Evolutionary conservation across 2,329 filamentous ascomycete genomes (phyloP).

Genomic region (Gremmenia infestans): DNA sequence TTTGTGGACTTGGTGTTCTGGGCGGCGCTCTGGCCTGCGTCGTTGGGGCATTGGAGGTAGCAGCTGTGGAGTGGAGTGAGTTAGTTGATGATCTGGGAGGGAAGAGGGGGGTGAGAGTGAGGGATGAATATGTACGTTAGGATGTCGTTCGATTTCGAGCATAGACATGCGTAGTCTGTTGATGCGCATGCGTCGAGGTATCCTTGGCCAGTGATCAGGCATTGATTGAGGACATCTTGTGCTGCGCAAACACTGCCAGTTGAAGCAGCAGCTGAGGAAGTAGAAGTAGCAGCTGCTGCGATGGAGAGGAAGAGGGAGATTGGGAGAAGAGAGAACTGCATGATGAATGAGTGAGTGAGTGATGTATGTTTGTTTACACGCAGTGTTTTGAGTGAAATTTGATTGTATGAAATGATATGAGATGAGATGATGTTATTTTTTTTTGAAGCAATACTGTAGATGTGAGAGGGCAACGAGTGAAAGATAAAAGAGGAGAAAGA

Average conservation of each 20-base stretch:
- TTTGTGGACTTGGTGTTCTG: slow-evolving; percentile 19
- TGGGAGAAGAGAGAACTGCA: slow-evolving; percentile 19
- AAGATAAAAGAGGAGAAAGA: background rate
- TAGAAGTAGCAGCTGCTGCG: slow-evolving; percentile 24
- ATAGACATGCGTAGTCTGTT: slow-evolving; percentile 46
- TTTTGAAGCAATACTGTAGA: background rate
- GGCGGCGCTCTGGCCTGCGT: slow-evolving; percentile 28
- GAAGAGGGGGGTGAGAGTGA: background rate
- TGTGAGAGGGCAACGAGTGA: background rate
- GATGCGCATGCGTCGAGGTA: slow-evolving; percentile 32
- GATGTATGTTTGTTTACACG: background rate
- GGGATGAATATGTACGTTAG: slow-evolving; percentile 38
- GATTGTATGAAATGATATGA: too few relatives aligned
- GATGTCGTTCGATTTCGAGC: slow-evolving; percentile 48
- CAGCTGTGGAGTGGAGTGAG: slow-evolving; percentile 37
- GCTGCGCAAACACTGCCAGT: slow-evolving; percentile 29
- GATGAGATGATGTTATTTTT: background rate
- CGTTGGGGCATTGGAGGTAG: slow-evolving; percentile 59
- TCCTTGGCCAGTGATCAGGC: slow-evolving; percentile 33
- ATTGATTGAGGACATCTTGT: slow-evolving; percentile 35
- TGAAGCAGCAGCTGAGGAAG: slow-evolving; percentile 7
- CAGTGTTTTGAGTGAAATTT: background rate
- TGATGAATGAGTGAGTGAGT: background rate
- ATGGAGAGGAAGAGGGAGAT: slow-evolving; percentile 27
- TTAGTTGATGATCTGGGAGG: slow-evolving; percentile 2